These are phyloP conservation scores for Penicillium sp. DNA, from an alignment of 2,329 filamentous ascomycete genomes.

Conservation along the genomic window DNA sequence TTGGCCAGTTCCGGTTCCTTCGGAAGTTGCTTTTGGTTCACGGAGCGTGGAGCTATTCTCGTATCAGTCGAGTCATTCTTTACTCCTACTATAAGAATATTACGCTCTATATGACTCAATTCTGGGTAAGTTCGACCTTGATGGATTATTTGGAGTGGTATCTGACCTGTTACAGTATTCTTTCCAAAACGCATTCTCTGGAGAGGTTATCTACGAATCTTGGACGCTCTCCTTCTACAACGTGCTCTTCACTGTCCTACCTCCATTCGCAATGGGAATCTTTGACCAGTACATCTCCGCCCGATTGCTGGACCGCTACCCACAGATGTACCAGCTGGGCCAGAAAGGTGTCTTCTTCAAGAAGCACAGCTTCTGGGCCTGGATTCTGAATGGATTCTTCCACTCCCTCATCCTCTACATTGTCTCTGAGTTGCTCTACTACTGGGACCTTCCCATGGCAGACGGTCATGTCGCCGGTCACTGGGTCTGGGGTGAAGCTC, in stretches of 20 bases:
- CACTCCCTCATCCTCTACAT: conserved; percentile 94
- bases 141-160: not conserved
- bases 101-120: conserved; percentile 96
- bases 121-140: conserved; percentile 69
- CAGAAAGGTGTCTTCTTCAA: conserved; percentile 94
- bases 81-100: conserved; percentile 99
- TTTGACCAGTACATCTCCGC: conserved; percentile 98
- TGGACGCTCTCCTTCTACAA: conserved; percentile 99
- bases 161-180: conserved; percentile 65
- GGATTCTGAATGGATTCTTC: conserved; percentile 93
- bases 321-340: conserved; percentile 89
- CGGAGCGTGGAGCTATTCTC: conserved; percentile 95
- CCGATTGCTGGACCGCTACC: conserved; percentile 88
- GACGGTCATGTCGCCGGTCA: conserved; percentile 85
- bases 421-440: conserved; percentile 76
- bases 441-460: conserved; percentile 71
- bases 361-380: conserved; percentile 85
- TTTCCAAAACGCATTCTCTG: conserved; percentile 97
- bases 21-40: conserved; percentile 93
- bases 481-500: conserved; percentile 96
- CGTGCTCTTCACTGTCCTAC: conserved; percentile 93
- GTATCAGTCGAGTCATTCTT: conserved; percentile 92
- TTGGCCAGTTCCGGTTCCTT: conserved; percentile 92
- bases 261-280: conserved; percentile 90
- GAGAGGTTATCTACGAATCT: conserved; percentile 96